Base-by-base conservation (phyloP, 176 grass and related monocot genomes). In the Avena atlantica region DNA sequence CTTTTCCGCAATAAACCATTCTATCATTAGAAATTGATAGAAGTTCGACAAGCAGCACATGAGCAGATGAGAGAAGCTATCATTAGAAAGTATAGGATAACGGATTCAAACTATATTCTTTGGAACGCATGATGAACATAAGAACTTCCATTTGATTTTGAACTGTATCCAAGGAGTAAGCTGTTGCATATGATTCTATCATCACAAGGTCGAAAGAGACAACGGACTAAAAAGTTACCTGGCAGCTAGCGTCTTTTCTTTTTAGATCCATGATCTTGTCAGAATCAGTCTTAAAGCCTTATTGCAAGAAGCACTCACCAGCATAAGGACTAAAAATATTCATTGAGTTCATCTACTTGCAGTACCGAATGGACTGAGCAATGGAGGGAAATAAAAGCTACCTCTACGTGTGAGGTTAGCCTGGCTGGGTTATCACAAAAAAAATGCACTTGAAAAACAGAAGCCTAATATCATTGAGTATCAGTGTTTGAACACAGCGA, bases 241-340 rank as follows among this genome's bases (percentile, higher is more conserved):
- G 93, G 20, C 90, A 98, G 62, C 88, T 86, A 73, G 90, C 88
- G 4, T 12, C 13, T 4, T 4, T 53, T 15, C 12, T 15, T 91
- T 82, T 88, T 86, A 98, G 91, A 68, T 37, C 96, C 90, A 95
- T 89, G 12, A 94, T 95, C 79, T 84, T 98, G 86, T 95, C 93
- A 37, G 96, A 98, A 87, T 95, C 93, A 85, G 84, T 79, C 86
- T 84, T 95, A 86, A 95, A 94, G 42, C 92, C 96, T 52, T 91
- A 93, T 88, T 95, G 89, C 31, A 91, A 82, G 16, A 87, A 84
- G 55, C 10, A 84, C 31, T 53, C 20, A 81, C 74, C 25, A 83
- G 15, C 4, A 51, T 87, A 82, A 78, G 45, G 72, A 92, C 61
- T 45, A n/a, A n/a, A n/a, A n/a, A n/a, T n/a, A n/a, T n/a, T n/a